Base-by-base conservation (phyloP, 2,329 filamentous ascomycete genomes). In the Pseudogymnoascus sp. region DNA sequence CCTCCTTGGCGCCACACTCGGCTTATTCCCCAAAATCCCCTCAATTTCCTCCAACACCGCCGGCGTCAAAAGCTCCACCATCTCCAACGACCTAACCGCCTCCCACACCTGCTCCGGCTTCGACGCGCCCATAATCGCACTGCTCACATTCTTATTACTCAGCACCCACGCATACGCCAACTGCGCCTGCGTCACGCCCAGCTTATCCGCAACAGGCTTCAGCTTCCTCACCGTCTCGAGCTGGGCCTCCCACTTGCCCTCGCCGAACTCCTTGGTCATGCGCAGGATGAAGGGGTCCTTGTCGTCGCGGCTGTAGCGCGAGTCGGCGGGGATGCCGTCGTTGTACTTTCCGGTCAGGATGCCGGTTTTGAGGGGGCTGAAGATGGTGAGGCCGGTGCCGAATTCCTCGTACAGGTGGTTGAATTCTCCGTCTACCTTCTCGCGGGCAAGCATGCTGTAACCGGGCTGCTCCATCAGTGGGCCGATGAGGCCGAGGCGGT, bases 301-400 rank as follows among this genome's bases (percentile, higher is more conserved):
- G 61, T 82, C 77, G 53, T 79, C 79, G 68, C 80, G 78, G 11
- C 81, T 80, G 64, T 87, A 78, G 28, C 87, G 78, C n/a, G 82
- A 85, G 66, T 82, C 81, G 3, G 81, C 75, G 4, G 85, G 84
- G 42, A 87, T 82, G 28, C 83, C 84, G 68, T 86, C 76, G 72
- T 84, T 86, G 75, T 89, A 89, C 74, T 89, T 89, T 56, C 86
- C 87, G 0, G 84, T 85, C 66, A 89, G 75, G 65, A 89, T 78
- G 18, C 86, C 86, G 60, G 77, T 76, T 66, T 81, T 80, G 16
- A 89, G 75, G 1, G 86, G 87, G 2, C 81, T 85, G 75, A 82
- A 89, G 64, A 83, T 81, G 11, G 86, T 89, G 40, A 88, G 76
- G 3, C 86, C 86, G 1, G 85, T 77, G 5, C 84, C 83, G 63